Conservation (phyloP, 75 land plant species). For the Sequoiadendron giganteum region DNA sequence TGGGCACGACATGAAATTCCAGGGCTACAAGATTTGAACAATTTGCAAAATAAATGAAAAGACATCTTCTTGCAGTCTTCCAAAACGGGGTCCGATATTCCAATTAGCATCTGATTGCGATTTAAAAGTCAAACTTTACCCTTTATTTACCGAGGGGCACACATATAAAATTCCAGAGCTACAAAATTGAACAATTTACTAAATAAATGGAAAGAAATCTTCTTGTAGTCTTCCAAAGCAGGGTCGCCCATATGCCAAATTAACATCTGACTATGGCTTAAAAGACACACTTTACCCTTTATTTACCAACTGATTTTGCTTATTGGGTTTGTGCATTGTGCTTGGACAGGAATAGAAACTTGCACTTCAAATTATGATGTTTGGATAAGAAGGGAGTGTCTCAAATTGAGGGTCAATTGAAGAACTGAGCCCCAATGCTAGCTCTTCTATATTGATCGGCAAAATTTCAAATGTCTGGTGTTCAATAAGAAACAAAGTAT, state of each 20-base stretch:
- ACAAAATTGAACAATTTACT: neutral
- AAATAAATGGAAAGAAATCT: neutral
- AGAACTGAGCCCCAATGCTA: neutral
- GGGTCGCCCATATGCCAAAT: neutral
- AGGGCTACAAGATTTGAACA: neutral
- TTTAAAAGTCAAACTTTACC: neutral
- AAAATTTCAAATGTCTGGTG: neutral
- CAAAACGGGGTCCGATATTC: neutral
- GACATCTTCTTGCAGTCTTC: neutral
- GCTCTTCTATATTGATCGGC: neutral
- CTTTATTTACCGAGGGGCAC: neutral
- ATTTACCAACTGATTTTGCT: neutral
- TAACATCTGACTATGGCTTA: neutral
- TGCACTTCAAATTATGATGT: neutral
- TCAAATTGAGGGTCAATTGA: neutral
- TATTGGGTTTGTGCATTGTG: neutral
- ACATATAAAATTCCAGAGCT: too few relatives aligned
- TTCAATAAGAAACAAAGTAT: conserved; percentile 26
- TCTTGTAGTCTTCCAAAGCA: neutral
- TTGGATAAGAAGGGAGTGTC: neutral
- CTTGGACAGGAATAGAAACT: neutral
- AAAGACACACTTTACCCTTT: neutral
- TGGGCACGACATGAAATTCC: neutral
- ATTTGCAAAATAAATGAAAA: neutral
- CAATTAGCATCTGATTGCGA: neutral